phyloP scores from a whole-genome alignment of 2,329 filamentous ascomycete genomes.

The Penicillium sp. region DNA sequence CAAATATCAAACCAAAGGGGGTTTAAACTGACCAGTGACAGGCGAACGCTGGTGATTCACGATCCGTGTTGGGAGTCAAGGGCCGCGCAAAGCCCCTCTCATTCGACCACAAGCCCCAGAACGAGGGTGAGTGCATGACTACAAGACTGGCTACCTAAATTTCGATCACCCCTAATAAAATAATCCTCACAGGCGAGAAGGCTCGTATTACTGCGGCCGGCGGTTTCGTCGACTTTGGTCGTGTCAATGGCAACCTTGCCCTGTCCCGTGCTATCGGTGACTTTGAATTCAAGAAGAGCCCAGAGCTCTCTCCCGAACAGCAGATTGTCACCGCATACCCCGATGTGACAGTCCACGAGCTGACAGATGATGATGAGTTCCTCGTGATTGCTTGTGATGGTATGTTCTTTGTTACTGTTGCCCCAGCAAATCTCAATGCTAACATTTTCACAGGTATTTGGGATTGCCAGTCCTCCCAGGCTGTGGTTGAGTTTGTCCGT shows the following conservation, averaged over 20 bases:
- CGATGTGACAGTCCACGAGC: constrained; percentile 86
- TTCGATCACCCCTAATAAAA: constrained; percentile 10
- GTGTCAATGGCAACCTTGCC: constrained; percentile 96
- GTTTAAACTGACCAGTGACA: constrained; percentile 44
- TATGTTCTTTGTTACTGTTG: constrained; percentile 47
- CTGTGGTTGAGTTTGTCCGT: constrained; percentile 93
- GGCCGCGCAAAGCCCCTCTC: constrained; percentile 95
- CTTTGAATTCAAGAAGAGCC: constrained; percentile 99
- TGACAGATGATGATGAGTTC: constrained; percentile 93
- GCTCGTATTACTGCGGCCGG: constrained; percentile 92
- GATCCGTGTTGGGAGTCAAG: constrained; percentile 93
- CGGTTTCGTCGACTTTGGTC: constrained; percentile 96
- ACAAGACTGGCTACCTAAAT: background rate
- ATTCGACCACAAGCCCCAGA: constrained; percentile 99
- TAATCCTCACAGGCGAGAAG: constrained; percentile 71
- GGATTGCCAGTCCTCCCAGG: constrained; percentile 98
- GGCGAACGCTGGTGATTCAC: constrained; percentile 96
- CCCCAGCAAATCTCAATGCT: background rate
- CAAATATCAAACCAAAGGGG: constrained; percentile 6
- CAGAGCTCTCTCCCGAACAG: constrained; percentile 93
- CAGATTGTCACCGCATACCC: constrained; percentile 98
- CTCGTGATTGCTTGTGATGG: constrained; percentile 89
- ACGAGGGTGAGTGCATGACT: constrained; percentile 68
- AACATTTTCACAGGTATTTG: constrained; percentile 74
- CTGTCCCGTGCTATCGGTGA: constrained; percentile 96